A percentile compares a stretch with the other conserved stretches of the same genome.
These are phyloP conservation scores for Hyaloperonospora arabidopsidis DNA, from an alignment of 352 stramenopile genomes.

Conservation along the genomic window DNA sequence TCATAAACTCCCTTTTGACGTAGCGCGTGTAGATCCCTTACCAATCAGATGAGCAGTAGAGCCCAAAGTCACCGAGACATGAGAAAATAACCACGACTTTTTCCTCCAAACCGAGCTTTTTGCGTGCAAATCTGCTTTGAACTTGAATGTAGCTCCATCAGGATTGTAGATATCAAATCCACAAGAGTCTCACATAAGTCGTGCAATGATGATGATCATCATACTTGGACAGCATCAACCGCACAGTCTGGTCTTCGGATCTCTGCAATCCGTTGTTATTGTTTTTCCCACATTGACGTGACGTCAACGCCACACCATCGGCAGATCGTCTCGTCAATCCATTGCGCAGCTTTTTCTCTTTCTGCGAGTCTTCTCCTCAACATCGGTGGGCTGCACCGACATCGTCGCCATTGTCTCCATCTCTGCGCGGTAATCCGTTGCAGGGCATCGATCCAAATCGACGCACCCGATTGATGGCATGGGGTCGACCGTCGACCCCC, in stretches of 20 bases:
- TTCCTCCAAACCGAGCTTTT: too few relatives aligned
- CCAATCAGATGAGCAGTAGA: too few relatives aligned
- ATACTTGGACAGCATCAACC: too few relatives aligned
- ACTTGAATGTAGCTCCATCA: too few relatives aligned
- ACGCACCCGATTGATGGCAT: constrained; percentile 61
- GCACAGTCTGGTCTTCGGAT: too few relatives aligned
- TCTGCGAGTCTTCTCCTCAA: constrained; percentile 19
- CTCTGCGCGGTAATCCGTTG: constrained; percentile 17
- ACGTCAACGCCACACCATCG: not conserved
- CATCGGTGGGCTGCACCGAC: constrained; percentile 20
- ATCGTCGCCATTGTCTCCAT: constrained; percentile 25
- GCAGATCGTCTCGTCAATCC: constrained; percentile 9
- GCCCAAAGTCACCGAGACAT: too few relatives aligned
- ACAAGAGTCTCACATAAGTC: too few relatives aligned
- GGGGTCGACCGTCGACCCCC: constrained; percentile 36
- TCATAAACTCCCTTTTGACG: constrained; percentile 25
- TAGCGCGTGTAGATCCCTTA: constrained; percentile 24
- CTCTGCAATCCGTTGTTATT: not conserved
- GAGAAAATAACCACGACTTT: too few relatives aligned
- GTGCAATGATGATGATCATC: too few relatives aligned
- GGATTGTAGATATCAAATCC: too few relatives aligned
- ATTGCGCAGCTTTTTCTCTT: constrained; percentile 21
- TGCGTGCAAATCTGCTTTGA: too few relatives aligned
- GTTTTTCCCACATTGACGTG: not conserved
- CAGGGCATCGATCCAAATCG: constrained; percentile 40